A percentile compares a stretch with the other conserved stretches of the same genome.
Conservation (phyloP, 176 grass and related monocot genomes). For the Bromus sterilis region DNA sequence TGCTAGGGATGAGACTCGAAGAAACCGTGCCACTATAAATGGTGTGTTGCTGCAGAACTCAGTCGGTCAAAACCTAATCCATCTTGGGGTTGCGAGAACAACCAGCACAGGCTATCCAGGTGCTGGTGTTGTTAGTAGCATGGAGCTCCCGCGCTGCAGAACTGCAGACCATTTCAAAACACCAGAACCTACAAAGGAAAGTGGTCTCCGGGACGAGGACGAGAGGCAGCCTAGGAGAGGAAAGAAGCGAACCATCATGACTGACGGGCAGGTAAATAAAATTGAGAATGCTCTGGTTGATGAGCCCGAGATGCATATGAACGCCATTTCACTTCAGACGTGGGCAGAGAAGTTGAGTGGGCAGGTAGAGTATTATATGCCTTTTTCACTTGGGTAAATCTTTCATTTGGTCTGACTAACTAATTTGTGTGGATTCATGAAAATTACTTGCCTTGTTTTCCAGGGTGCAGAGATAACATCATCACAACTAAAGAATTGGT, state of each 20-base stretch:
- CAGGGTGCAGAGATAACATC: constrained; percentile 91
- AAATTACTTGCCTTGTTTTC: too few species aligned
- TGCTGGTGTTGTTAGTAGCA: neutral
- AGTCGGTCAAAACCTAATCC: constrained; percentile 50
- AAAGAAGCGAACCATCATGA: constrained; percentile 92
- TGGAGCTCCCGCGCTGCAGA: constrained; percentile 25
- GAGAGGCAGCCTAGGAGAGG: constrained; percentile 69
- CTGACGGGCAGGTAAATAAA: constrained; percentile 63
- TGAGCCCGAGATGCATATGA: constrained; percentile 95
- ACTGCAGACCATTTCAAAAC: constrained; percentile 33
- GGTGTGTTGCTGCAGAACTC: constrained; percentile 34
- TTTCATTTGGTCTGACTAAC: neutral
- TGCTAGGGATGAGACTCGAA: constrained; percentile 29
- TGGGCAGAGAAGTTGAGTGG: constrained; percentile 78
- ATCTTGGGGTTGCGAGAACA: constrained; percentile 37
- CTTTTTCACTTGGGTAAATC: constrained; percentile 16
- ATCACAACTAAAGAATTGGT: constrained; percentile 98
- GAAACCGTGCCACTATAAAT: constrained; percentile 9
- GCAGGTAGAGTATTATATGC: constrained; percentile 26
- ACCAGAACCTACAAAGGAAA: constrained; percentile 54
- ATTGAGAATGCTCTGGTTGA: constrained; percentile 82
- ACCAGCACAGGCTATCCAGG: neutral
- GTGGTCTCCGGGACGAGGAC: constrained; percentile 52
- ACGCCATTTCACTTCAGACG: constrained; percentile 47
- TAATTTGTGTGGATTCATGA: too few species aligned